phyloP scores from a whole-genome alignment of 2,329 filamentous ascomycete genomes.

The Tolypocladium endophyticum region DNA sequence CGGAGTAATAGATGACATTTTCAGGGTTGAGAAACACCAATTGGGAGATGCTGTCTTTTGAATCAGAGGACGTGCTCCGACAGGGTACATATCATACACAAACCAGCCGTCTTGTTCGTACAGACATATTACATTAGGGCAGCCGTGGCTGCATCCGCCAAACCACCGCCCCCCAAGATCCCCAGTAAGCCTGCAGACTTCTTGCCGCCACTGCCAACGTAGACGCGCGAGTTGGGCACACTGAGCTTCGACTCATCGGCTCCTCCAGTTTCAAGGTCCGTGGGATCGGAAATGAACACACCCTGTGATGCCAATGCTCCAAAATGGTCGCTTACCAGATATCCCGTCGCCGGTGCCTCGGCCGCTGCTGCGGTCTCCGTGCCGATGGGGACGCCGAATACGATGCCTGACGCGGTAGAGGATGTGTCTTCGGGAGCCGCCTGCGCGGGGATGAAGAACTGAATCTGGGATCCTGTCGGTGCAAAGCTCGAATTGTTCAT shows the following conservation, averaged over 20 bases:
- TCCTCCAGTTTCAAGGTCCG: slow-evolving; percentile 1
- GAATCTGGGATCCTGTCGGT: slow-evolving; percentile 52
- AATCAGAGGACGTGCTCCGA: not conserved
- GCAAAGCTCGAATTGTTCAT: slow-evolving; percentile 42
- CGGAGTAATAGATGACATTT: not conserved
- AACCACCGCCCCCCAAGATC: not conserved
- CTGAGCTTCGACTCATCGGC: slow-evolving; percentile 19
- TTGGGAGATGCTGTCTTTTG: not conserved
- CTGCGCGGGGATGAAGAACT: slow-evolving; percentile 46
- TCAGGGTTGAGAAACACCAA: not conserved
- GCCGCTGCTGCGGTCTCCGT: slow-evolving; percentile 3
- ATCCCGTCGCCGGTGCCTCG: not conserved
- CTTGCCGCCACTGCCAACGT: slow-evolving; percentile 5
- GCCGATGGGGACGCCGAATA: slow-evolving; percentile 23
- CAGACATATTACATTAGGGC: not conserved
- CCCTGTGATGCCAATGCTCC: slow-evolving; percentile 53
- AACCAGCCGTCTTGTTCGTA: not conserved
- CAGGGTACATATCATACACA: not conserved
- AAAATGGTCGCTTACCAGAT: slow-evolving; percentile 32
- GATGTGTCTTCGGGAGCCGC: slow-evolving; percentile 13
- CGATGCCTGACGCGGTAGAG: slow-evolving; percentile 8
- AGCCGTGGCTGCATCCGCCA: slow-evolving; percentile 7
- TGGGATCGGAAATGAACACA: slow-evolving; percentile 35
- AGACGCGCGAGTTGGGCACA: slow-evolving; percentile 22
- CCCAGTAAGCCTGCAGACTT: not conserved